Conservation (phyloP, 352 stramenopile genomes). For the Achlya hypogyna region DNA sequence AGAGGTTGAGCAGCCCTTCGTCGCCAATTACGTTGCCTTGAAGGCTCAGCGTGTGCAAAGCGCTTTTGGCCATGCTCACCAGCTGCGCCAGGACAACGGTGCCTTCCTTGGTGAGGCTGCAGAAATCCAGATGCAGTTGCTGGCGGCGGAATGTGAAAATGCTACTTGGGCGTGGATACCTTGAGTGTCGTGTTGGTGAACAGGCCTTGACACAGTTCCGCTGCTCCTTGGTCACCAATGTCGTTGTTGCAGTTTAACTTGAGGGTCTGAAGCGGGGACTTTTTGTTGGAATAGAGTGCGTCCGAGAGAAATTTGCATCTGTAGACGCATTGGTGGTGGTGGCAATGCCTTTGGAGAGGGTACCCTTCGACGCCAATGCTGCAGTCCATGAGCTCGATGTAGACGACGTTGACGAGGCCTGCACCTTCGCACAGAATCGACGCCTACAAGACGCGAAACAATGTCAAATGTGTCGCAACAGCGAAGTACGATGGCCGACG, state of each 20-base stretch:
- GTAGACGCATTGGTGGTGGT: not conserved
- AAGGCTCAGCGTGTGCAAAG: conserved; percentile 48
- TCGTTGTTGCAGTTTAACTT: conserved; percentile 67
- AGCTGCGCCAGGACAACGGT: conserved; percentile 66
- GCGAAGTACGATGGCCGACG: conserved; percentile 41
- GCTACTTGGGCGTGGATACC: conserved; percentile 21
- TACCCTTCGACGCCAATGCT: conserved; percentile 50
- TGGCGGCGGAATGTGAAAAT: conserved; percentile 12
- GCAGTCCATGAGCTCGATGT: conserved; percentile 71
- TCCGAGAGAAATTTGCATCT: conserved; percentile 52
- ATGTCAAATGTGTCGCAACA: not conserved
- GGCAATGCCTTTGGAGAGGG: not conserved
- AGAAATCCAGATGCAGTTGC: conserved; percentile 77
- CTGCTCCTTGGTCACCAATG: conserved; percentile 45
- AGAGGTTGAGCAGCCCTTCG: conserved; percentile 59
- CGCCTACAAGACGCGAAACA: conserved; percentile 1
- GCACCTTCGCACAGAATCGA: conserved; percentile 18
- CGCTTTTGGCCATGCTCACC: conserved; percentile 42
- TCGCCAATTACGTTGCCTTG: conserved; percentile 49
- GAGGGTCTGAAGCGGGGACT: conserved; percentile 53
- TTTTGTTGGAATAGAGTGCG: conserved; percentile 38
- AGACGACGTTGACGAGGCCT: conserved; percentile 46
- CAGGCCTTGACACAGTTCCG: conserved; percentile 48
- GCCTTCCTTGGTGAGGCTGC: conserved; percentile 31
- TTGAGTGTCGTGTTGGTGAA: conserved; percentile 62